Evolutionary conservation across 805 yeast genomes (phyloP), one percentile per base, ranked within the genome.

Genomic region (Ogataea pignaliae): DNA sequence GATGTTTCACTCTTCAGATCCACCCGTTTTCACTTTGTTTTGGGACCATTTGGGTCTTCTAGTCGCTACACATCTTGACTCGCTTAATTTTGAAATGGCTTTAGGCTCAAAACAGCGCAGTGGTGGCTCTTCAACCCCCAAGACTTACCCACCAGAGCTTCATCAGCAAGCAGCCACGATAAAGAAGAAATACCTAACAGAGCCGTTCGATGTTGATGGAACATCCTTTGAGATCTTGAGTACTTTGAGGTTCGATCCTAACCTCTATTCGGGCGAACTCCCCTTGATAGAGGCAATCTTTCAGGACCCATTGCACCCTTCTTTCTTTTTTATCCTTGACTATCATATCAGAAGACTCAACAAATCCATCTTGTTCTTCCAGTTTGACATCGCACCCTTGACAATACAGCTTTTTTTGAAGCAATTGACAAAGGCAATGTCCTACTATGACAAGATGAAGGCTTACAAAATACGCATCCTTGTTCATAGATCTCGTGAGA

Each of bases 211-310:
- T 11, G 37, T 39, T 8, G 51, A 51, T 11, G 37, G 36, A 3
- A 17, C 39, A 2, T 39, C 69, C 6, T 81, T 85, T 55, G 76
- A 80, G 50, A 60, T 88, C 13, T 64, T 88, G 28, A 76, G 89
- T 34, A 81, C 95, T 2, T 72, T 88, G 33, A 69, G 96, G 40
- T 88, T 83, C 57, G 95, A 87, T 52, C 91, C 95, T 1, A 52
- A 59, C 10, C 60, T 85, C 41, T 56, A 64, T n/a, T 47, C 48
- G 9, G 59, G 56, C 3, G 53, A 61, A 2, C 3, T 49, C 10
- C 47, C 50, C 9, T 31, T 61, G 26, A 43, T 51, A 17, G 50
- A 61, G 35, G 64, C 63, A 26, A 53, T 58, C 44, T 39, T 51
- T 41, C 41, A 55, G 40, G 36, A 54, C 38, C 53, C 51, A 17